Percentiles rank a stretch among this genome's conserved stretches.
These are phyloP conservation scores for Orbilia ellipsospora DNA, from an alignment of 2,329 filamentous ascomycete species.

Conservation along the genomic window DNA sequence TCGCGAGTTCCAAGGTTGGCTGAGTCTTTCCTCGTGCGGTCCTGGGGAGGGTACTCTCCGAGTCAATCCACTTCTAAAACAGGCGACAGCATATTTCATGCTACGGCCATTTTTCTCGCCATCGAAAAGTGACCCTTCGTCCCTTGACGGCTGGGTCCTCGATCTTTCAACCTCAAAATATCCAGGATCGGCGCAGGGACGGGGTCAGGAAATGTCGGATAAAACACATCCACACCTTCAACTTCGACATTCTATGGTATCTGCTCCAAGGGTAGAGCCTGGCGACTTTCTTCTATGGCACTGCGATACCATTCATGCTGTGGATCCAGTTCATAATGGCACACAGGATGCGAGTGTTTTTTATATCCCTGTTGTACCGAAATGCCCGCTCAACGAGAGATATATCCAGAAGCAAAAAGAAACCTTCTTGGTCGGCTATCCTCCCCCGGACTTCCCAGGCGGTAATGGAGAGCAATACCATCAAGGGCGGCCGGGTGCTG, in stretches of 20 bases:
- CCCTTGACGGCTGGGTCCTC: constrained; percentile 65
- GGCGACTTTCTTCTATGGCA: constrained; percentile 84
- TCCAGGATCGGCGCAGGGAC: constrained; percentile 76
- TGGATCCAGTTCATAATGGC: constrained; percentile 81
- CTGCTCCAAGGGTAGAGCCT: constrained; percentile 74
- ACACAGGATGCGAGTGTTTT: constrained; percentile 80
- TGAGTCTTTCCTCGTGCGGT: constrained; percentile 78
- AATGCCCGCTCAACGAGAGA: constrained; percentile 77
- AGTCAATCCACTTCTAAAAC: constrained; percentile 80
- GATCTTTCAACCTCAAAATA: constrained; percentile 67
- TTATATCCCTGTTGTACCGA: constrained; percentile 87
- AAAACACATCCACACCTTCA: constrained; percentile 76
- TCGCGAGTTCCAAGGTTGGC: constrained; percentile 90
- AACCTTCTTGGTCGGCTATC: constrained; percentile 75
- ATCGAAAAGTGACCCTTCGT: constrained; percentile 64
- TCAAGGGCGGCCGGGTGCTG: constrained; percentile 61
- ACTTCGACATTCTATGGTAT: constrained; percentile 75
- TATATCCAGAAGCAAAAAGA: constrained; percentile 77
- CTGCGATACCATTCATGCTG: constrained; percentile 84
- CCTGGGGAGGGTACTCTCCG: constrained; percentile 82
- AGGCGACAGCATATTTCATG: constrained; percentile 81
- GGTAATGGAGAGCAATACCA: constrained; percentile 73
- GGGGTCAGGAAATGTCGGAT: constrained; percentile 75
- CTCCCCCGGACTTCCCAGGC: constrained; percentile 77
- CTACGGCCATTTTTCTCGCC: constrained; percentile 82